These are phyloP conservation scores for Suillus brevipes DNA, from an alignment of 768 basidiomycete species.

Conservation along the genomic window DNA sequence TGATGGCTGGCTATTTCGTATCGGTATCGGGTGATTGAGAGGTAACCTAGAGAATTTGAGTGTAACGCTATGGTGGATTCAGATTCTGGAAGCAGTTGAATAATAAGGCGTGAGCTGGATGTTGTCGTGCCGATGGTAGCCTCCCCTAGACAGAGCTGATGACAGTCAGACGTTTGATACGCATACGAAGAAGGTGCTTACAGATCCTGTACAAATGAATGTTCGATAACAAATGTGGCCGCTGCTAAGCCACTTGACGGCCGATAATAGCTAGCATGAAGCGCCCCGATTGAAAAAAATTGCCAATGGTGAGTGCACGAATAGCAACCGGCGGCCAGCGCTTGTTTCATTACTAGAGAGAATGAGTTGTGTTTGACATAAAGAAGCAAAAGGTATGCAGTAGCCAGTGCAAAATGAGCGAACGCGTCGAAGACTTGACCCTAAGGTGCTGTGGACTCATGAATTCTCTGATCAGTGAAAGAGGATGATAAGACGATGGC, in stretches of 20 bases:
- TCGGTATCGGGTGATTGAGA: background rate
- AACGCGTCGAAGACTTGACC: conserved; percentile 58
- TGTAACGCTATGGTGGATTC: background rate
- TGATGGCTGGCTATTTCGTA: background rate
- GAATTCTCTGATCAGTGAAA: too few species aligned
- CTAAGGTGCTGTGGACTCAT: too few species aligned
- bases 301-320: background rate
- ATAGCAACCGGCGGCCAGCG: background rate
- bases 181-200: background rate
- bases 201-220: background rate
- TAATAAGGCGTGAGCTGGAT: background rate
- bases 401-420: conserved; percentile 77
- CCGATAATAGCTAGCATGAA: background rate
- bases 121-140: background rate
- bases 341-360: background rate
- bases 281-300: background rate
- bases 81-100: background rate
- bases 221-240: background rate
- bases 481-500: conserved; percentile 49
- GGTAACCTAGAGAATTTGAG: background rate
- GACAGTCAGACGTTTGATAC: background rate
- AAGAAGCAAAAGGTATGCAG: conserved; percentile 30
- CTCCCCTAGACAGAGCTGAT: background rate
- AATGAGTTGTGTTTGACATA: background rate
- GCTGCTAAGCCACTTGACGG: too few species aligned